A percentile compares a stretch with the other conserved stretches of the same genome.
These are phyloP conservation scores for Babesia microti DNA, from an alignment of 169 alveolate genomes.

Conservation along the genomic window DNA sequence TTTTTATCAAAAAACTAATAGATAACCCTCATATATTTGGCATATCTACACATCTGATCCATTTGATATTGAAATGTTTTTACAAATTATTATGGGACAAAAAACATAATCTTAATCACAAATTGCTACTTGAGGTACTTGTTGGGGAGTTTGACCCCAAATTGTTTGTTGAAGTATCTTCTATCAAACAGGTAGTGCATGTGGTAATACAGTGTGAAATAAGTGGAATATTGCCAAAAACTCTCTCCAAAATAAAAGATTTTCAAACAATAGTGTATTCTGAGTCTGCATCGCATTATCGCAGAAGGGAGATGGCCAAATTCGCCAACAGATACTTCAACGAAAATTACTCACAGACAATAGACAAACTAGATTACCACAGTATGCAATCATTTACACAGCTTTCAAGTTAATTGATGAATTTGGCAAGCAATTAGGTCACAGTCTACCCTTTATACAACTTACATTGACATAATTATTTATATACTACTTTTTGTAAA, in stretches of 20 bases:
- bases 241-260: not conserved
- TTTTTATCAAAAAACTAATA: constrained; percentile 10
- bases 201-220: constrained; percentile 25
- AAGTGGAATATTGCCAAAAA: constrained; percentile 10
- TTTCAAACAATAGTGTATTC: not conserved
- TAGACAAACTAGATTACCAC: too few species aligned
- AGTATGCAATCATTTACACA: too few species aligned
- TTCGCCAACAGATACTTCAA: too few species aligned
- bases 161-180: constrained; percentile 17
- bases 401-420: too few species aligned
- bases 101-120: constrained; percentile 13
- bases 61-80: constrained; percentile 8
- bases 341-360: too few species aligned
- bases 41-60: not conserved
- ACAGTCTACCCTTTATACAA: too few species aligned
- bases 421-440: too few species aligned
- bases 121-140: constrained; percentile 4
- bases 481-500: too few species aligned
- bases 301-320: too few species aligned
- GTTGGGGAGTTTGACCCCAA: constrained; percentile 15
- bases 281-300: too few species aligned
- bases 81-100: constrained; percentile 42
- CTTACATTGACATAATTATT: too few species aligned
- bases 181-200: too few species aligned
- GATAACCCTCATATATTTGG: constrained; percentile 25